Base-by-base conservation (phyloP, 345 rosid genomes). In the Trapa incisa region DNA sequence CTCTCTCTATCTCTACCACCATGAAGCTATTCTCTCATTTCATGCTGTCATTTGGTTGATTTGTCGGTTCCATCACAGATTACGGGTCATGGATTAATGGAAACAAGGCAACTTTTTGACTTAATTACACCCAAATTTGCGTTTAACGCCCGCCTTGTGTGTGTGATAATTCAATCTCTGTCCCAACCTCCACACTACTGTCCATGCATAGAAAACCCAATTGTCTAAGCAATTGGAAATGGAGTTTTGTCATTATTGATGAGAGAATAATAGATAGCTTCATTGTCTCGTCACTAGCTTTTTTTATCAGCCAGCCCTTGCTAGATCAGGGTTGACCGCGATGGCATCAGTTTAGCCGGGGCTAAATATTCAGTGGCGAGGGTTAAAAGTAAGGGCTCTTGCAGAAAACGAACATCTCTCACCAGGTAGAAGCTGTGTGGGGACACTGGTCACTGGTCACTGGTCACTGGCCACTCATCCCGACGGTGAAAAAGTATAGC, bases 61-160 rank as follows among this genome's bases (percentile, higher is more conserved):
- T 22, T 22, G 29, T 22, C 29, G 32, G 6, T 65, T 45, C 37
- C 68, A 15, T 60, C 39, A 35, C 43, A 45, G 47, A 66, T 47
- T 47, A 50, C 39, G 37, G 14, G 0, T 66, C 22, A 3, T 22
- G 58, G 48, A 48, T 58, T 22, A 63, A 68, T 56, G 32, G 48
- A 29, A 50, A 64, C 71, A 60, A 33, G 53, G 43, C 14, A n/a
- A 45, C 71, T 10, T 68, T 57, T 68, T 68, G 71, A 68, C 71
- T 68, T 60, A 60, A 52, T 41, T 8, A 4, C 43, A 41, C 29
- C 29, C 29, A 22, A 36, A 22, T 22, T 54, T 3, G 6, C 17
- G 60, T 68, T 54, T 33, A 3, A 38, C 48, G 56, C 57, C 56
- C 41, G 37, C 13, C 29, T 22, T 22, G 29, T 22, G 11, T 22